Evolutionary conservation across 768 basidiomycete genomes (phyloP).

Genomic region (Pisolithus tinctorius): DNA sequence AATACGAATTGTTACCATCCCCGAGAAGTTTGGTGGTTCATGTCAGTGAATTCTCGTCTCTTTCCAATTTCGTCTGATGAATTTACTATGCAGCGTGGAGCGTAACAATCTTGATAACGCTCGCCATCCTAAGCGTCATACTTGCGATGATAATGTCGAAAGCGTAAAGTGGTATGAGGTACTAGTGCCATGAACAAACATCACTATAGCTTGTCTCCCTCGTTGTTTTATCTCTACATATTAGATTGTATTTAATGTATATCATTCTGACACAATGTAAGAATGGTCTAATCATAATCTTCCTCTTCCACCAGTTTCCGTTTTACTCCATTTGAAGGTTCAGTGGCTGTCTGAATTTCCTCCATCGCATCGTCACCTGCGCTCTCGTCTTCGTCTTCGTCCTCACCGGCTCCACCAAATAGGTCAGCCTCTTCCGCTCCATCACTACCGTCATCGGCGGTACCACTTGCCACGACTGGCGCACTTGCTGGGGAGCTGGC

Average conservation of each 20-base stretch:
- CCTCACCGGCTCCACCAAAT: constrained; percentile 65
- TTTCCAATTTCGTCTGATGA: constrained; percentile 24
- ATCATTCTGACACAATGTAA: neutral
- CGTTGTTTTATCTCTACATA: constrained; percentile 10
- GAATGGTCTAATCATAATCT: constrained; percentile 59
- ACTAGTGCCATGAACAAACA: neutral
- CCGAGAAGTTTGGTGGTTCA: constrained; percentile 42
- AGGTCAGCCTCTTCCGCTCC: constrained; percentile 69
- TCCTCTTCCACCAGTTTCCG: constrained; percentile 82
- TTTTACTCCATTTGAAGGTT: constrained; percentile 60
- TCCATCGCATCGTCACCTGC: constrained; percentile 64
- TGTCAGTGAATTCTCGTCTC: constrained; percentile 38
- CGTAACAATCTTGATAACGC: constrained; percentile 32
- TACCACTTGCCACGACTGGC: constrained; percentile 28
- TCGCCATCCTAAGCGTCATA: constrained; percentile 38
- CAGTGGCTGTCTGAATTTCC: constrained; percentile 52
- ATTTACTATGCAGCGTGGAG: constrained; percentile 30
- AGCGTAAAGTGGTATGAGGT: neutral
- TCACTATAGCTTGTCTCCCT: neutral
- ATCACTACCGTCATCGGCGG: constrained; percentile 61
- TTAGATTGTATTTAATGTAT: constrained; percentile 13
- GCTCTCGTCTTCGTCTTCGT: constrained; percentile 58
- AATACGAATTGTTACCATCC: constrained; percentile 72
- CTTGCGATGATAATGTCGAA: constrained; percentile 36
- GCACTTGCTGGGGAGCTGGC: constrained; percentile 24